Conservation (phyloP, 768 basidiomycete species). For the Rhodotorula graminis region DNA sequence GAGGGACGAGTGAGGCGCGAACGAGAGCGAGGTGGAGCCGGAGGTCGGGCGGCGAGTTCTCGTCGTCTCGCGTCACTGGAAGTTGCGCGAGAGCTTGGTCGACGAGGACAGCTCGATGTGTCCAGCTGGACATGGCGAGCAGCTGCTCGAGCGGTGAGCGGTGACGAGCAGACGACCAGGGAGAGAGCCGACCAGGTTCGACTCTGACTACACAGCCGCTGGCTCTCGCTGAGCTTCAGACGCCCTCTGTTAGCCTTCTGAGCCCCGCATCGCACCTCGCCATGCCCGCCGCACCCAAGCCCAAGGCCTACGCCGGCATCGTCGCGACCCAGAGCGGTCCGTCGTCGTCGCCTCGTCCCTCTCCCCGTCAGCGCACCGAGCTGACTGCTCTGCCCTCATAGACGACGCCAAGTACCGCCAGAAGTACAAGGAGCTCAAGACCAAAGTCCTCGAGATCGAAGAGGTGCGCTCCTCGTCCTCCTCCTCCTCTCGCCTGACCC, state of each 20-base stretch:
- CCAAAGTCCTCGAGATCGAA: constrained; percentile 33
- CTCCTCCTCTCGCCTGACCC: not conserved
- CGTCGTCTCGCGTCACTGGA: not conserved
- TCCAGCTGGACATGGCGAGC: not conserved
- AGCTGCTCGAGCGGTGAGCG: not conserved
- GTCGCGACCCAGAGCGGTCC: constrained; percentile 29
- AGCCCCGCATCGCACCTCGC: not conserved
- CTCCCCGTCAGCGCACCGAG: too few species aligned
- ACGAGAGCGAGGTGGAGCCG: constrained; percentile 17
- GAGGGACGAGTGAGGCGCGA: not conserved
- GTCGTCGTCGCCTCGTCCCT: not conserved
- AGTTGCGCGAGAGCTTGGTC: not conserved
- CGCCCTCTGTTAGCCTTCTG: fast-evolving
- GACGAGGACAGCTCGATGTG: not conserved
- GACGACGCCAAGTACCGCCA: constrained; percentile 39
- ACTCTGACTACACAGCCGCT: not conserved
- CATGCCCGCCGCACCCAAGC: constrained; percentile 14
- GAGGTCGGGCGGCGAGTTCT: not conserved
- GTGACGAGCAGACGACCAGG: too few species aligned
- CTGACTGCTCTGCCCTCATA: not conserved
- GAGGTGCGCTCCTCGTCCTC: constrained; percentile 13
- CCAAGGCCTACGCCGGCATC: constrained; percentile 12
- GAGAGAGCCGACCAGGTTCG: too few species aligned
- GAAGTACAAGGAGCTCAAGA: constrained; percentile 37
- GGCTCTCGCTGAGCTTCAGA: not conserved